A percentile compares a stretch with the other conserved stretches of the same genome.
Conservation (phyloP, 768 basidiomycete genomes). For the Boletellus ananiceps region DNA sequence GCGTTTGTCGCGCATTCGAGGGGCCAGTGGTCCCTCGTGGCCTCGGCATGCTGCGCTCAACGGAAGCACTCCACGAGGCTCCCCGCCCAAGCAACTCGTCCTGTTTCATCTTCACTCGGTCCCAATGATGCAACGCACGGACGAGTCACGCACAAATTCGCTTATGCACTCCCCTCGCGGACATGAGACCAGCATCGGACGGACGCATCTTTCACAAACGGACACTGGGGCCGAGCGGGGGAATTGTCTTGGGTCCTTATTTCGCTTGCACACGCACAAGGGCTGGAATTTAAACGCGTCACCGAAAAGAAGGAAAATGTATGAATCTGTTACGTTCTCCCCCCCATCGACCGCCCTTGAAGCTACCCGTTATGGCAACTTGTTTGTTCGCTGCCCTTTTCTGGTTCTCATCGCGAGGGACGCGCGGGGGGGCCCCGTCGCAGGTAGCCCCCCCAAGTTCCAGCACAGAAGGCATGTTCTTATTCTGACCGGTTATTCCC, state of each 20-base stretch:
- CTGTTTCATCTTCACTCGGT: constrained; percentile 16
- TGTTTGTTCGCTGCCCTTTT: constrained; percentile 35
- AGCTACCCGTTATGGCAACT: constrained; percentile 34
- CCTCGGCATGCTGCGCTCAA: constrained; percentile 8
- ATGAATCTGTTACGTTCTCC: constrained; percentile 28
- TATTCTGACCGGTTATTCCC: constrained; percentile 27
- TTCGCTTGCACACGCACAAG: constrained; percentile 20
- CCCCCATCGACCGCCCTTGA: constrained; percentile 28
- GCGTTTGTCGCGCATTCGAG: constrained; percentile 4
- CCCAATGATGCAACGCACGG: constrained; percentile 11
- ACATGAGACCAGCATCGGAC: constrained; percentile 15
- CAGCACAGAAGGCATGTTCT: constrained; percentile 32
- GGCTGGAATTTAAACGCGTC: constrained; percentile 29
- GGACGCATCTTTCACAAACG: constrained; percentile 9
- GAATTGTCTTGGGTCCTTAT: constrained; percentile 17
- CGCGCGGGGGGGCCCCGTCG: constrained; percentile 14
- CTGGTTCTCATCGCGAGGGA: constrained; percentile 26
- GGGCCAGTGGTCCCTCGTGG: constrained; percentile 15
- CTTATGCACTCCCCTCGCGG: constrained; percentile 11
- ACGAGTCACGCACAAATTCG: constrained; percentile 10
- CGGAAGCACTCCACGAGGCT: constrained; percentile 6
- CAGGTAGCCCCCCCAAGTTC: constrained; percentile 27
- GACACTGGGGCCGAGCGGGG: constrained; percentile 9
- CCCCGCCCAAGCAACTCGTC: constrained; percentile 6
- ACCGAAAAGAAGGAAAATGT: constrained; percentile 17